Evolutionary conservation across 495 filamentous ascomycete species (phyloP), one percentile per base, ranked within the genome.

Genomic region (Aspergillus carlsbadensis): DNA sequence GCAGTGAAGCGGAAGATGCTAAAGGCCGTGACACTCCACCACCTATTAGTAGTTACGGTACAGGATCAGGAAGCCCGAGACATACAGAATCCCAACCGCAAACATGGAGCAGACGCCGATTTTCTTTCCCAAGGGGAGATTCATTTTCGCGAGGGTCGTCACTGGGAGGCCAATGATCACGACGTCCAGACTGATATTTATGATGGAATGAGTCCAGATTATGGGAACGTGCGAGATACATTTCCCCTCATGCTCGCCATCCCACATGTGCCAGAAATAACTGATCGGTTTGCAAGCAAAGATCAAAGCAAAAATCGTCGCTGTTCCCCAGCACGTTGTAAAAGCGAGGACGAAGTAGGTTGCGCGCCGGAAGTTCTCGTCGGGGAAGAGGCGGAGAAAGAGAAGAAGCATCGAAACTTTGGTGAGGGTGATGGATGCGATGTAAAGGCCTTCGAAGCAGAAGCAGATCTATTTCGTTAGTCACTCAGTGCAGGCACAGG

Each of bases 231-330:
- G 65, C 31, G 75, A 52, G 43, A 78, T 71, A 59, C 76, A 80
- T 18, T 53, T 52, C 10, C 68, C 74, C 20, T 33, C 26, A 2
- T 62, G 35, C 13, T 62, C 57, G 20, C 57, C 24, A 5, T 61
- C 56, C 6, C 54, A 56, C 26, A 70, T 68, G 20, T 71, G 39
- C 66, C 72, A 81, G 54, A 71, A 70, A 18, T 65, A 66, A 6
- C 57, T 39, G 20, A 81, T 59, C 10, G 76, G 77, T 0, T 56
- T 64, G 61, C 78, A 81, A 54, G 78, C 71, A 44, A 80, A 73
- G 17, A 68, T 74, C 6, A 59, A n/a, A 79, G 60, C 43, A 78
- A 67, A 31, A 70, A 69, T 21, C 60, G n/a, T n/a, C n/a, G n/a
- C 68, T 10, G 73, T 15, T 2, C 50, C 50, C 50, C 50, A 53